Percentiles rank a stretch among this genome's conserved stretches.
phyloP scores from a whole-genome alignment of 2,329 filamentous ascomycete genomes.

The Hyphodiscus sp. region DNA sequence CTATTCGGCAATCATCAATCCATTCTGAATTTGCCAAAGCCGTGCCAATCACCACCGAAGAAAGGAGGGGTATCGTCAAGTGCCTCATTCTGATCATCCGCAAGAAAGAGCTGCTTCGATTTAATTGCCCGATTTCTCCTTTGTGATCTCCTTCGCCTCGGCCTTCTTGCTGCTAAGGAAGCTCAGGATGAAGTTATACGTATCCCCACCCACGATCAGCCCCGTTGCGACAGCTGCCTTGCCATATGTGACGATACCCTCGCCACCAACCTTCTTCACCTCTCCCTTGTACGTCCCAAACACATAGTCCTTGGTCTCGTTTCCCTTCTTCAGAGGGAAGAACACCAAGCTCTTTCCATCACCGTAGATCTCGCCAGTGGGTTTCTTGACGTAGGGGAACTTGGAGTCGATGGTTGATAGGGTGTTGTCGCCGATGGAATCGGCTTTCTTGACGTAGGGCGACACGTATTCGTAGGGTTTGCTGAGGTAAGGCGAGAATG shows the following conservation, averaged over 20 bases:
- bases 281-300: constrained; percentile 50
- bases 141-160: constrained; percentile 47
- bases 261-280: constrained; percentile 56
- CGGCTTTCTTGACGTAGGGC: constrained; percentile 79
- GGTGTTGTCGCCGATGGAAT: constrained; percentile 68
- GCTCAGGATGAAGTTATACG: constrained; percentile 52
- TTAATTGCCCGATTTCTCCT: constrained; percentile 35
- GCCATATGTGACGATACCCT: constrained; percentile 58
- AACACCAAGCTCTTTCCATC: constrained; percentile 56
- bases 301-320: constrained; percentile 57
- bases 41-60: background rate
- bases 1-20: background rate
- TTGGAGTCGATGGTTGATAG: constrained; percentile 61
- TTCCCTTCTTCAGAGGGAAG: constrained; percentile 55
- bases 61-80: background rate
- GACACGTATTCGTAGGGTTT: constrained; percentile 76
- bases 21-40: background rate
- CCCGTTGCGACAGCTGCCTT: constrained; percentile 65
- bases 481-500: constrained; percentile 52
- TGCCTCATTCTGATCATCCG: background rate
- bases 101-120: background rate
- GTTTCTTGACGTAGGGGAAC: constrained; percentile 70
- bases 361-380: constrained; percentile 62
- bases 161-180: constrained; percentile 57
- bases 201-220: constrained; percentile 60